Conservation (phyloP, 805 yeast genomes). For the Metschnikowia kunwiensis region DNA sequence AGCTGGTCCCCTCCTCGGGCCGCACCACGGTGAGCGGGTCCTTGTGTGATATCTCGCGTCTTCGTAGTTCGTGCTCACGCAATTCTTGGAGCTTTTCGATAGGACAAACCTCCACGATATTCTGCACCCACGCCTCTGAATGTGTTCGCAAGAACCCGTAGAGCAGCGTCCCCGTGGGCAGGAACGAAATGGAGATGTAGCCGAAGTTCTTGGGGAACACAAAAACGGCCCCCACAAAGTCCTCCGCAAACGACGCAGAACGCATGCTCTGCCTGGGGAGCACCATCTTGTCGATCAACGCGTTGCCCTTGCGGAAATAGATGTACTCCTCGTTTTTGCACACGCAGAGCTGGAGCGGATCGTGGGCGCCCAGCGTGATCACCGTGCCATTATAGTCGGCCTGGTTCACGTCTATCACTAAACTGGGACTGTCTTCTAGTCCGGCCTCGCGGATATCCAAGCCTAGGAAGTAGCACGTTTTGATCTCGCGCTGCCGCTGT, state of each 20-base stretch:
- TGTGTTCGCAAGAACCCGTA: conserved; percentile 2
- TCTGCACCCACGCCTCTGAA: conserved; percentile 5
- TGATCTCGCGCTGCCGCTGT: conserved; percentile 13
- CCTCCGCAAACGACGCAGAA: conserved; percentile 10
- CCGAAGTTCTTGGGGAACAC: conserved; percentile 17
- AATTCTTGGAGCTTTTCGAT: conserved; percentile 1
- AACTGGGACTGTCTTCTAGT: conserved; percentile 13
- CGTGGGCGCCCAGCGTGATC: conserved; percentile 6
- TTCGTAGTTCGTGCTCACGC: conserved; percentile 7
- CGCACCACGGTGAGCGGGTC: conserved; percentile 10
- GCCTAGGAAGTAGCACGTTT: conserved; percentile 14
- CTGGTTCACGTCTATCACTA: conserved; percentile 6
- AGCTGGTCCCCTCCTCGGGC: conserved; percentile 1
- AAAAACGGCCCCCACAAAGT: conserved; percentile 7
- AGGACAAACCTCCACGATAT: background rate
- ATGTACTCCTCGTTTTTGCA: conserved; percentile 10
- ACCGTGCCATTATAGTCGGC: conserved; percentile 17
- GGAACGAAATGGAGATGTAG: conserved; percentile 9
- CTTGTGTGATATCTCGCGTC: conserved; percentile 9
- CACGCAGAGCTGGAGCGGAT: conserved; percentile 11
- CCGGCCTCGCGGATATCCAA: conserved; percentile 14
- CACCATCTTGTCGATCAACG: conserved; percentile 17
- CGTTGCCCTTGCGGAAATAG: conserved; percentile 9
- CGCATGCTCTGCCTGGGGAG: conserved; percentile 12
- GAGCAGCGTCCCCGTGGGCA: conserved; percentile 2